Base-by-base conservation (phyloP, 2,329 filamentous ascomycete species). In the Scedosporium dehoogii region DNA sequence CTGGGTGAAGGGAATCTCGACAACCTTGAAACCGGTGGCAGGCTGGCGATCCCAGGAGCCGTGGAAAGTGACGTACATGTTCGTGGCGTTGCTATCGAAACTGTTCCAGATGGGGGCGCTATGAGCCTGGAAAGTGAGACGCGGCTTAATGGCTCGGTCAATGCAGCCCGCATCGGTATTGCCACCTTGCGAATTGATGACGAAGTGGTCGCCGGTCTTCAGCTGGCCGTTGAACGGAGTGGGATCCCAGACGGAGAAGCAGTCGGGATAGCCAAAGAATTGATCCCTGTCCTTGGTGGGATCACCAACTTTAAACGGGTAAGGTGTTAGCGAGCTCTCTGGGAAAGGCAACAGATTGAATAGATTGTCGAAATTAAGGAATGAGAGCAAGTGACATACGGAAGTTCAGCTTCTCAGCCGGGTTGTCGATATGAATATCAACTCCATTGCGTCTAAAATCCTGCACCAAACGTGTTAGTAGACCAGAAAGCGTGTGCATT, bases 381-480 rank as follows among this genome's bases (percentile, higher is more conserved):
- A 64, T 67, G 59, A 68, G 65, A 60, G 65, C 67, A 51, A 88
- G 76, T 25, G 7, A 65, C 70, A 64, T 67, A 72, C 84, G 78
- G 71, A 83, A 87, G 71, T 88, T 88, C 67, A 88, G 71, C 71
- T 88, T 83, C 68, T 88, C 85, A 3, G 81, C 84, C 1, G 85
- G 85, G 68, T 88, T 88, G 69, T 86, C 76, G 57, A 79, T 73
- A 67, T 85, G 81, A 61, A 86, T 80, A 60, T 84, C 81, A 27
- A 77, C 67, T 55, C 79, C 79, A 62, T 79, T 73, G 33, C 72
- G 76, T 27, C 73, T 71, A 57, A 87, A 77, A 62, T 86, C 74
- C 60, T 62, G 29, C 4, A 38, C 4, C 21, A 14, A 27, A 71
- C 14, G 41, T 21, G 44, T 61, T 61, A 61, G 59, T 33, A 53